Conservation (phyloP, 495 filamentous ascomycete species). For the Hypoxylon intermedium region DNA sequence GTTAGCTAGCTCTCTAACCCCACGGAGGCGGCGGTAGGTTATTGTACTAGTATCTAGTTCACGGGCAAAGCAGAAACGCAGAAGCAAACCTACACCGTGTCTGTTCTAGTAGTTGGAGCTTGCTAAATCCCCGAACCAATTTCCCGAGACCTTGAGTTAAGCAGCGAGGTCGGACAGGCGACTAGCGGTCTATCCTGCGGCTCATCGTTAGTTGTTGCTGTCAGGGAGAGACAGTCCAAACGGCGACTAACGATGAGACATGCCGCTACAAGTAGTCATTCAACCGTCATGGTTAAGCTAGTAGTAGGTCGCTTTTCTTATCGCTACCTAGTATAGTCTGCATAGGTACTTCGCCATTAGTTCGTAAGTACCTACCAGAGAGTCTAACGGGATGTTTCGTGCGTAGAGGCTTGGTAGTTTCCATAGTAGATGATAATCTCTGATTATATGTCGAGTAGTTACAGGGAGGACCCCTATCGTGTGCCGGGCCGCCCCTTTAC, state of each 20-base stretch:
- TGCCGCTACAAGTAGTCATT: not conserved
- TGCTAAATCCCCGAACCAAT: not conserved
- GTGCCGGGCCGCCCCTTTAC: constrained; percentile 28
- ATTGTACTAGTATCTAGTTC: no score
- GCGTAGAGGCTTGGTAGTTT: no score
- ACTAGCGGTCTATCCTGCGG: constrained; percentile 2
- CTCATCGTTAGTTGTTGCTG: not conserved
- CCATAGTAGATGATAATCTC: not conserved
- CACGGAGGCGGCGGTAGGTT: no score
- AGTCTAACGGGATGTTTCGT: no score
- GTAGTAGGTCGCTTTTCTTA: not conserved
- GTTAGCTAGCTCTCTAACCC: not conserved
- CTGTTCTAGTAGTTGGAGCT: no score
- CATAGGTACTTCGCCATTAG: no score
- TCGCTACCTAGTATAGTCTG: no score
- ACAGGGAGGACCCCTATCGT: constrained; percentile 23
- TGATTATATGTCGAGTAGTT: constrained; percentile 1
- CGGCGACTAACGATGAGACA: constrained; percentile 5
- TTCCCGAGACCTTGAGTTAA: not conserved
- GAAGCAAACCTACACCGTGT: no score
- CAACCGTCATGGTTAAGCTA: not conserved
- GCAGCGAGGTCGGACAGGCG: not conserved
- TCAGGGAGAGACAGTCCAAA: not conserved
- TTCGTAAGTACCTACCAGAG: no score
- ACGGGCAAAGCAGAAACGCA: no score